phyloP scores from a whole-genome alignment of 805 yeast species.

The Dipodascopsis uninucleata region DNA sequence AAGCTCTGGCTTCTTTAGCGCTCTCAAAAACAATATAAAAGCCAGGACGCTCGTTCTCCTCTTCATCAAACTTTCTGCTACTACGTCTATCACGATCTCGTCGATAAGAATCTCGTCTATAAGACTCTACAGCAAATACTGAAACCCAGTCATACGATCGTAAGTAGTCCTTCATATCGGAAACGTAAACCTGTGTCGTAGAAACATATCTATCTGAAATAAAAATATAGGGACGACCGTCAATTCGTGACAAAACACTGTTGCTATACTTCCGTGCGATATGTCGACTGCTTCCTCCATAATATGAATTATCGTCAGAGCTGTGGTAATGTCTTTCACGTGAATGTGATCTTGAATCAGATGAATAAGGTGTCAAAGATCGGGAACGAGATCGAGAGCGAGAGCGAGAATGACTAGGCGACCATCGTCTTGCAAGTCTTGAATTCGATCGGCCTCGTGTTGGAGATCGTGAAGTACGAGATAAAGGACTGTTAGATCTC shows the following conservation, averaged over 20 bases:
- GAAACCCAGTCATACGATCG: slow-evolving; percentile 62
- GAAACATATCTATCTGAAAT: slow-evolving; percentile 32
- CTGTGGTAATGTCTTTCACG: slow-evolving; percentile 5
- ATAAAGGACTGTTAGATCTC: not conserved
- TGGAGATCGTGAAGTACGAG: too few relatives aligned
- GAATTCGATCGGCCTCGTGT: too few relatives aligned
- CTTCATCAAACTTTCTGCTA: slow-evolving; percentile 7
- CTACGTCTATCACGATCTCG: slow-evolving; percentile 1
- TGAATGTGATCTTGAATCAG: slow-evolving; percentile 1
- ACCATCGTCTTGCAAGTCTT: too few relatives aligned
- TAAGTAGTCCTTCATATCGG: slow-evolving; percentile 57
- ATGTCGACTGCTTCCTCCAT: not conserved
- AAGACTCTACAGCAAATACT: slow-evolving; percentile 42
- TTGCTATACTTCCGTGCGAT: slow-evolving; percentile 2
- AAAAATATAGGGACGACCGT: slow-evolving; percentile 30
- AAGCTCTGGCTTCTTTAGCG: slow-evolving; percentile 53
- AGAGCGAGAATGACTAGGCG: slow-evolving; percentile 1
- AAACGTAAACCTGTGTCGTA: slow-evolving; percentile 42
- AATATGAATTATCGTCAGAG: not conserved
- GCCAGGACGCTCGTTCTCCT: slow-evolving; percentile 53
- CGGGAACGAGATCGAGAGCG: slow-evolving; percentile 2
- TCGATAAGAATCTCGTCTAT: not conserved
- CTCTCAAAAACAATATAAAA: slow-evolving; percentile 68
- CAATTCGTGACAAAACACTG: slow-evolving; percentile 17
- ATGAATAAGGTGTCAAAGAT: not conserved